Percentiles rank a stretch among this genome's conserved stretches.
Evolutionary conservation across 2,329 filamentous ascomycete genomes (phyloP).

Genomic region (Daldinia eschscholtzii): DNA sequence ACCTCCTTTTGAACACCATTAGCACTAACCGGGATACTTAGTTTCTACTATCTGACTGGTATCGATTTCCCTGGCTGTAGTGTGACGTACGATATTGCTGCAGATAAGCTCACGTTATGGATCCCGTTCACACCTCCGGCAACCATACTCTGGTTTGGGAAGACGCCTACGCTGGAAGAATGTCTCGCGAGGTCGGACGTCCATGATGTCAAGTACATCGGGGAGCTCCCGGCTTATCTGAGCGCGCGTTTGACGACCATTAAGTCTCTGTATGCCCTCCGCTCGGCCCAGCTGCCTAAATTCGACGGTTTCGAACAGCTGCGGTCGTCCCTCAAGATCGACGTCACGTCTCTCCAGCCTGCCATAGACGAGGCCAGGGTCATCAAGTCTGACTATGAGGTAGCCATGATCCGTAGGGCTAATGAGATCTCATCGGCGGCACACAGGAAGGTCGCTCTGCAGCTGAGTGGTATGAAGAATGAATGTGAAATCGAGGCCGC

Average conservation of each 20-base stretch:
- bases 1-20: neutral
- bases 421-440: slow-evolving; percentile 83
- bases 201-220: slow-evolving; percentile 74
- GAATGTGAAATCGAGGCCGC: slow-evolving; percentile 87
- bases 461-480: slow-evolving; percentile 73
- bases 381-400: slow-evolving; percentile 87
- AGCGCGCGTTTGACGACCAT: slow-evolving; percentile 58
- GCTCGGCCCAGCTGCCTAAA: slow-evolving; percentile 59
- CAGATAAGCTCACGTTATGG: slow-evolving; percentile 77
- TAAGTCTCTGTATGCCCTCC: slow-evolving; percentile 60
- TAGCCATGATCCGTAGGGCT: slow-evolving; percentile 83
- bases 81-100: slow-evolving; percentile 68
- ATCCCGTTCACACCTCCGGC: slow-evolving; percentile 76
- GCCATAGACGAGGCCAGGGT: slow-evolving; percentile 86
- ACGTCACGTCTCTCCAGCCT: slow-evolving; percentile 68
- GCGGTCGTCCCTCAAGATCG: slow-evolving; percentile 56
- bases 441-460: slow-evolving; percentile 78
- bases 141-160: slow-evolving; percentile 73
- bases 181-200: slow-evolving; percentile 74
- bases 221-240: slow-evolving; percentile 64
- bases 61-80: slow-evolving; percentile 67
- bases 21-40: slow-evolving; percentile 47
- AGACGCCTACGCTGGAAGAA: slow-evolving; percentile 70
- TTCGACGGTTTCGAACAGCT: slow-evolving; percentile 48
- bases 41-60: slow-evolving; percentile 71